Percentiles rank a stretch among this genome's conserved stretches.
Evolutionary conservation across 2,329 filamentous ascomycete species (phyloP).

Genomic region (Exophiala phaeomuriformis): DNA sequence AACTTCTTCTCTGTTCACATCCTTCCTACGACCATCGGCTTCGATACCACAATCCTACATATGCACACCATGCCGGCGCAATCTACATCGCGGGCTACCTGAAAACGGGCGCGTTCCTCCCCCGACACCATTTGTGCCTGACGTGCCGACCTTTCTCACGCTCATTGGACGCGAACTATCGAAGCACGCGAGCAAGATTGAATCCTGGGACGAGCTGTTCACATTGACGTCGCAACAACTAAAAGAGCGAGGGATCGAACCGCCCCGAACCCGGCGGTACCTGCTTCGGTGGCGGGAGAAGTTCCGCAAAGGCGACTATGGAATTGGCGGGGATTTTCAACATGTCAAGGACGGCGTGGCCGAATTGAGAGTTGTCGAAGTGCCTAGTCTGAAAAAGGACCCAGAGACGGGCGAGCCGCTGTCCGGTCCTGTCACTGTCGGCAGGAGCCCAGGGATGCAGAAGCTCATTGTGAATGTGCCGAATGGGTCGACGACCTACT

Average conservation of each 20-base stretch:
- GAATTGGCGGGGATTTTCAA: conserved; percentile 73
- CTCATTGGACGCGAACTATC: conserved; percentile 83
- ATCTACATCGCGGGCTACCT: conserved; percentile 17
- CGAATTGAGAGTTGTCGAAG: conserved; percentile 52
- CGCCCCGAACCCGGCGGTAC: conserved; percentile 72
- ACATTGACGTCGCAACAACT: conserved; percentile 69
- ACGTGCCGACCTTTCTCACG: conserved; percentile 68
- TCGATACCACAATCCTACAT: conserved; percentile 17
- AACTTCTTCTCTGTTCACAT: conserved; percentile 13
- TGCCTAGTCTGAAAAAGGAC: conserved; percentile 38
- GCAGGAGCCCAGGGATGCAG: conserved; percentile 48
- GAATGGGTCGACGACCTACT: conserved; percentile 51
- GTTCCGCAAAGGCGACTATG: conserved; percentile 69
- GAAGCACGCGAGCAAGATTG: conserved; percentile 77
- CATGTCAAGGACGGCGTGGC: conserved; percentile 59
- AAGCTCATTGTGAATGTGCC: conserved; percentile 56
- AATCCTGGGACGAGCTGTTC: conserved; percentile 86
- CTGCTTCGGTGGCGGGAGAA: conserved; percentile 80
- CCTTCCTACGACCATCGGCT: conserved; percentile 20
- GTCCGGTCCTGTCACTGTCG: conserved; percentile 30
- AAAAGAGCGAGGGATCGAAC: conserved; percentile 77
- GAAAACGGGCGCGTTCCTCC: conserved; percentile 46
- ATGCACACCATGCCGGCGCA: conserved; percentile 23
- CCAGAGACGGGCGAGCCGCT: conserved; percentile 30
- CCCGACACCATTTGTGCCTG: conserved; percentile 54